Percentiles rank a stretch among this genome's conserved stretches.
phyloP scores from a whole-genome alignment of 2,329 filamentous ascomycete species.

The Nemania sp. region DNA sequence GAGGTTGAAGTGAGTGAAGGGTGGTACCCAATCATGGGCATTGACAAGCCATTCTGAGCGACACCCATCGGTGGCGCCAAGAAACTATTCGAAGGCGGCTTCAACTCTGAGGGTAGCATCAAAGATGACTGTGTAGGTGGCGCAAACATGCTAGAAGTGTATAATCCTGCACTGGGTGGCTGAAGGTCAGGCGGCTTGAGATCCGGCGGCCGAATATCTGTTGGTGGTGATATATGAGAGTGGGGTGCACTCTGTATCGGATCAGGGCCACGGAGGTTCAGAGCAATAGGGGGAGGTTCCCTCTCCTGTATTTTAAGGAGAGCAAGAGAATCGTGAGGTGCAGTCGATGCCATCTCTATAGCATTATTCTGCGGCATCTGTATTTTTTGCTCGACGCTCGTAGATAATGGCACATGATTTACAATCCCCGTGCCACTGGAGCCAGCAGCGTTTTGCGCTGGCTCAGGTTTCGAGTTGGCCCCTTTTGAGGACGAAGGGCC shows the following conservation, averaged over 20 bases:
- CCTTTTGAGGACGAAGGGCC: conserved; percentile 12
- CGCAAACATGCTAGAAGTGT: conserved; percentile 43
- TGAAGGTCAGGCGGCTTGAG: conserved; percentile 37
- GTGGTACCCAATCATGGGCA: conserved; percentile 45
- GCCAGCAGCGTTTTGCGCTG: background rate
- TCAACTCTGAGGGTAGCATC: conserved; percentile 39
- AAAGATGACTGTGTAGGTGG: conserved; percentile 35
- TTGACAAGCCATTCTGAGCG: conserved; percentile 39
- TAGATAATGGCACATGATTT: background rate
- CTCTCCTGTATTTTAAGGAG: conserved; percentile 7
- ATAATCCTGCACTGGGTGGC: conserved; percentile 31
- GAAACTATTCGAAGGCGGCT: conserved; percentile 39
- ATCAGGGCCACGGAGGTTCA: background rate
- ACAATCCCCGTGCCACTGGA: background rate
- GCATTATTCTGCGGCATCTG: background rate
- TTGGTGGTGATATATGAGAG: conserved; percentile 21
- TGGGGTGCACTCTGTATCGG: conserved; percentile 22
- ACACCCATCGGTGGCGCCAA: conserved; percentile 41
- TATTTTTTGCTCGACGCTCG: conserved; percentile 10
- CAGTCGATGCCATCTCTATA: conserved; percentile 1
- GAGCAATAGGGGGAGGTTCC: background rate
- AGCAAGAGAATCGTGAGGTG: background rate
- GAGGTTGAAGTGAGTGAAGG: conserved; percentile 37
- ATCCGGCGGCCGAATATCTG: conserved; percentile 33
- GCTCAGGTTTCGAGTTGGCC: conserved; percentile 4